Percentiles rank a stretch among this genome's conserved stretches.
phyloP scores from a whole-genome alignment of 495 filamentous ascomycete genomes.

The Niebla homalea region DNA sequence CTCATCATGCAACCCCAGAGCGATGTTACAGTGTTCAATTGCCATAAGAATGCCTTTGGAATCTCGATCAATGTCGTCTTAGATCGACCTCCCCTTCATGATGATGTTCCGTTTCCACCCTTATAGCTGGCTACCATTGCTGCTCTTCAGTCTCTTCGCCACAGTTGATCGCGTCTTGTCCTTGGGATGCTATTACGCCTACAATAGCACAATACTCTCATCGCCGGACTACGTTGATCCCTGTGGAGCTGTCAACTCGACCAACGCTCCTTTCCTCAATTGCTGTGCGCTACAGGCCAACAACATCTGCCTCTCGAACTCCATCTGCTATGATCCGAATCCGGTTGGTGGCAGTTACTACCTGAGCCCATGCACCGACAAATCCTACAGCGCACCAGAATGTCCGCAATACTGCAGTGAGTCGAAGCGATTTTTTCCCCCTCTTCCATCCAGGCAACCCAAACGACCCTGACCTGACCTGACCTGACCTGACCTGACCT shows the following conservation, averaged over 20 bases:
- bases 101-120: no score
- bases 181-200: background rate
- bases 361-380: conserved; percentile 9
- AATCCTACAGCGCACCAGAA: conserved; percentile 2
- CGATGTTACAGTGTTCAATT: no score
- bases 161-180: background rate
- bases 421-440: background rate
- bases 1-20: no score
- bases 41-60: no score
- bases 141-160: background rate
- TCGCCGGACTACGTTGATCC: background rate
- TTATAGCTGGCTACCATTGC: background rate
- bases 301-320: conserved; percentile 7
- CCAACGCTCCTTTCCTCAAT: background rate
- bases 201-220: background rate
- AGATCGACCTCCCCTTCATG: no score
- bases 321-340: conserved; percentile 1
- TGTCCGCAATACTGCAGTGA: conserved; percentile 9
- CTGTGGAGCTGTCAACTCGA: background rate
- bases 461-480: background rate
- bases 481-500: background rate
- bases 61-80: no score
- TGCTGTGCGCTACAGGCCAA: conserved; percentile 2
- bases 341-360: background rate
- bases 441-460: background rate